Evolutionary conservation across 1,284 basidiomycete species (phyloP).

Genomic region (Cutaneotrichosporon cyanovorans): DNA sequence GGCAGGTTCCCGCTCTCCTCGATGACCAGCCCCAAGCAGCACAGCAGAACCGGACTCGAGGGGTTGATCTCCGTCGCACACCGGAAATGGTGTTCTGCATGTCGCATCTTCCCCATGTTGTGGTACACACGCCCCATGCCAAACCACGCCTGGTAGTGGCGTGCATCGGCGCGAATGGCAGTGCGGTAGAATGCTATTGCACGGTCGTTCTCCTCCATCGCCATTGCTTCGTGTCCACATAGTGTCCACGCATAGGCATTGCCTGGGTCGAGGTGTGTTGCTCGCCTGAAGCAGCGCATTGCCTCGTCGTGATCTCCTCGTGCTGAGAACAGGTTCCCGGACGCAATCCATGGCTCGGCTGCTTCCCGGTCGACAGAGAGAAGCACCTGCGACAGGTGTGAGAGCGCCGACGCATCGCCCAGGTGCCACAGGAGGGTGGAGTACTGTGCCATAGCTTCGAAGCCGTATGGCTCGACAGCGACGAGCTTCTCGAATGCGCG

Average conservation of each 20-base stretch:
- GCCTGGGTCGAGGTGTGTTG: constrained; percentile 69
- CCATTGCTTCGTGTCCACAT: constrained; percentile 84
- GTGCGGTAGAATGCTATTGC: constrained; percentile 82
- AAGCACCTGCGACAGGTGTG: constrained; percentile 82
- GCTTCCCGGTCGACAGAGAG: constrained; percentile 70
- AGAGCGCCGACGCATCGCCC: constrained; percentile 67
- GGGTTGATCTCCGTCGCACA: constrained; percentile 84
- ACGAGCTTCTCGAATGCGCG: constrained; percentile 74
- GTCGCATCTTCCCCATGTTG: constrained; percentile 75
- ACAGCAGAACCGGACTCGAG: constrained; percentile 77
- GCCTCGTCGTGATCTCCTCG: constrained; percentile 86
- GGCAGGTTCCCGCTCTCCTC: constrained; percentile 70
- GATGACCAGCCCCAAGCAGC: constrained; percentile 82
- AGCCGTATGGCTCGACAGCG: constrained; percentile 70
- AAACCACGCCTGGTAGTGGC: constrained; percentile 97
- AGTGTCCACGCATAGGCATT: constrained; percentile 89
- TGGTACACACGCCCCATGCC: constrained; percentile 92
- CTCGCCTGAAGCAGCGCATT: constrained; percentile 81
- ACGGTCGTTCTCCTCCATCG: constrained; percentile 80
- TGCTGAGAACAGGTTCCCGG: constrained; percentile 85
- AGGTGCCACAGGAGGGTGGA: constrained; percentile 92
- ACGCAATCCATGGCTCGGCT: constrained; percentile 87
- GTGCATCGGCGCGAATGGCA: constrained; percentile 74
- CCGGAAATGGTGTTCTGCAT: constrained; percentile 90
- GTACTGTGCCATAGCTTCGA: constrained; percentile 87